Conservation (phyloP, 371 early-diverging fungal genomes). For the Mortierella sp. region DNA sequence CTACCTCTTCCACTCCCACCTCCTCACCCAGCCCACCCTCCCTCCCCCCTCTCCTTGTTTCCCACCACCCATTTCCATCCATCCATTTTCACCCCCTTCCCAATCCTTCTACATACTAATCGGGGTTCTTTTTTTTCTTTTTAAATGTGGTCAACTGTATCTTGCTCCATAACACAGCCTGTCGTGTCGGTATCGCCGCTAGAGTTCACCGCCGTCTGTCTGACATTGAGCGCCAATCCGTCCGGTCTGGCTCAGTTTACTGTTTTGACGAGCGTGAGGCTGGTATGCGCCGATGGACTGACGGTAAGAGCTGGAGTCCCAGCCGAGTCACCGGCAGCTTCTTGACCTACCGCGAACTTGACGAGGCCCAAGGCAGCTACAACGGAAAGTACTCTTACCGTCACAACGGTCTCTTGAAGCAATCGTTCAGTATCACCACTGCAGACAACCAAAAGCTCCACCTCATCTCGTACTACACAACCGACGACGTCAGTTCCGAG, state of each 20-base stretch:
- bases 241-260: constrained; percentile 90
- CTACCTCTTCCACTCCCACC: not conserved
- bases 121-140: not conserved
- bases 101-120: not conserved
- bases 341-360: constrained; percentile 84
- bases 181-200: constrained; percentile 72
- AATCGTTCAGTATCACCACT: constrained; percentile 87
- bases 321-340: constrained; percentile 88
- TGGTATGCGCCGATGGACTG: constrained; percentile 94
- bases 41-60: not conserved
- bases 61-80: not conserved
- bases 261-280: constrained; percentile 92
- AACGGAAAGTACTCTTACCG: constrained; percentile 48
- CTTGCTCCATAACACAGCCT: constrained; percentile 60
- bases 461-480: constrained; percentile 88
- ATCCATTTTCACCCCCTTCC: not conserved
- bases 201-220: constrained; percentile 85
- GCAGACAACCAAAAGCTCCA: constrained; percentile 83
- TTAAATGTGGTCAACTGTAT: not conserved
- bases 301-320: constrained; percentile 91
- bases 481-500: constrained; percentile 73
- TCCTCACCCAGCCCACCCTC: not conserved
- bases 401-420: constrained; percentile 83
- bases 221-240: constrained; percentile 80
- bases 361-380: constrained; percentile 64